Conservation (phyloP, 306 rosid species). For the Medicago lupulina region DNA sequence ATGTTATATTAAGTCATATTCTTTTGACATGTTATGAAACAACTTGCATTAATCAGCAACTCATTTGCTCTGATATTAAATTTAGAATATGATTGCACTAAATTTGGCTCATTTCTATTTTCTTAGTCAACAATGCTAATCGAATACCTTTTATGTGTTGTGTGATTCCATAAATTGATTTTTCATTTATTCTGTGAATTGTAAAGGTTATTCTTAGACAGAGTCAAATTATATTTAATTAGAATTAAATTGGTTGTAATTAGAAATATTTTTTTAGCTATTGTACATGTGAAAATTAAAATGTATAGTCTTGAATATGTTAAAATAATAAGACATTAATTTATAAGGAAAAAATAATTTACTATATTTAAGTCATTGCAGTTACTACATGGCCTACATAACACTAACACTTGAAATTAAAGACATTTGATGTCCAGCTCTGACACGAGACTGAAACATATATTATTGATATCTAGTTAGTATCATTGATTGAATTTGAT, state of each 20-base stretch:
- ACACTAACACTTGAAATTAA: too few species aligned
- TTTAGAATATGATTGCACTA: background rate
- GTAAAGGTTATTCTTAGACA: background rate
- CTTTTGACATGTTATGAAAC: too few species aligned
- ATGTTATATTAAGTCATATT: too few species aligned
- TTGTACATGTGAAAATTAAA: background rate
- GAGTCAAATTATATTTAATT: too few species aligned
- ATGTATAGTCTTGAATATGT: background rate
- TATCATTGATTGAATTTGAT: background rate
- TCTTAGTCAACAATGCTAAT: background rate
- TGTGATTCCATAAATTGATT: conserved; percentile 3
- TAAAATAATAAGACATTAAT: background rate
- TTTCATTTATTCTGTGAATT: background rate
- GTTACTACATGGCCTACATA: too few species aligned
- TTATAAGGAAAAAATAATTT: background rate
- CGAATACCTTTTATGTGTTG: conserved; percentile 17
- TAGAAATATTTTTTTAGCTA: too few species aligned
- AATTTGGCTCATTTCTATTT: background rate
- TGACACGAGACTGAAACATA: background rate
- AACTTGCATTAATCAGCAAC: too few species aligned
- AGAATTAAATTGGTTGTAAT: too few species aligned
- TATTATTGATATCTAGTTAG: too few species aligned
- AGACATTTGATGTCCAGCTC: too few species aligned
- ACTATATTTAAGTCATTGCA: background rate
- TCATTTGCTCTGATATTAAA: background rate